Conservation (phyloP, 805 yeast species). For the Starmerella lactis-condensi region DNA sequence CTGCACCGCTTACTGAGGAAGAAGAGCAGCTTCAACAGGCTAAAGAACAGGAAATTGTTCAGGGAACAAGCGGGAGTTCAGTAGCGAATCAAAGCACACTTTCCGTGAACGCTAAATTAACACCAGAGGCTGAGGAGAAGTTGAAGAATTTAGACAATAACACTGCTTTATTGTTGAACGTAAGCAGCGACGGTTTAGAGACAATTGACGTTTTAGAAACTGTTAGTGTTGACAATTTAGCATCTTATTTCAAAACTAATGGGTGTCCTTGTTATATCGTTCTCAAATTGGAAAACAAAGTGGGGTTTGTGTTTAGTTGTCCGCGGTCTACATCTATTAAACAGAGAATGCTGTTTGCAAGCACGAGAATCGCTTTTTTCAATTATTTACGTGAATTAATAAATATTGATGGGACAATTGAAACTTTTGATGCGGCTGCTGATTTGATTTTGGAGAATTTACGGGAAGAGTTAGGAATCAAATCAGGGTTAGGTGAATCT, state of each 20-base stretch:
- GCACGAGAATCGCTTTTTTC: conserved; percentile 33
- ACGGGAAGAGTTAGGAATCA: conserved; percentile 4
- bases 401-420: conserved; percentile 6
- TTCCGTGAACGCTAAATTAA: conserved; percentile 13
- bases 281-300: conserved; percentile 17
- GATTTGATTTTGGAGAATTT: conserved; percentile 5
- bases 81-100: conserved; percentile 14
- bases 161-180: conserved; percentile 19
- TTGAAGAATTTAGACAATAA: conserved; percentile 14
- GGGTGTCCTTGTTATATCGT: conserved; percentile 39
- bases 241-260: conserved; percentile 21
- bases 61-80: conserved; percentile 19
- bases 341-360: conserved; percentile 84
- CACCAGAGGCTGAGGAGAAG: conserved; percentile 13
- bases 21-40: conserved; percentile 36
- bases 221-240: conserved; percentile 17
- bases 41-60: conserved; percentile 27
- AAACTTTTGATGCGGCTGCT: conserved; percentile 12
- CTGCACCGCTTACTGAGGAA: conserved; percentile 37
- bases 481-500: too few relatives aligned
- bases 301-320: conserved; percentile 61
- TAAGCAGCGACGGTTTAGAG: conserved; percentile 38
- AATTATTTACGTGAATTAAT: conserved; percentile 14
- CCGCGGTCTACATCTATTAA: conserved; percentile 80
- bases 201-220: conserved; percentile 26